A percentile compares a stretch with the other conserved stretches of the same genome.
These are phyloP conservation scores for Phaffia tasmanica DNA, from an alignment of 768 basidiomycete species.

Conservation along the genomic window DNA sequence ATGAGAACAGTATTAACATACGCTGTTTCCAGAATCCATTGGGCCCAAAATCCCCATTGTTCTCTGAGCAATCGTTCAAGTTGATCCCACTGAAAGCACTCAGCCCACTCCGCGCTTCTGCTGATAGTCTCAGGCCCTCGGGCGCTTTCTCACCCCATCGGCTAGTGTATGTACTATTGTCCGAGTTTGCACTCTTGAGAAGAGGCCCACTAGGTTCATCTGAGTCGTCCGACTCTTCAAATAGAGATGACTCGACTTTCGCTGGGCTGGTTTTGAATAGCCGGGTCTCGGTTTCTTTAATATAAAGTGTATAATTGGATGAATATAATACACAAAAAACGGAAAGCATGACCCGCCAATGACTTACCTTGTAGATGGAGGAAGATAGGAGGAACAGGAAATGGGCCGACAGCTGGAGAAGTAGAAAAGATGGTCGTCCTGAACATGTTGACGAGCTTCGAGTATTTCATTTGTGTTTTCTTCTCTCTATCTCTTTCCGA, in stretches of 20 bases:
- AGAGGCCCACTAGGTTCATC: constrained; percentile 3
- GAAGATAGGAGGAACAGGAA: constrained; percentile 22
- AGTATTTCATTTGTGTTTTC: not conserved
- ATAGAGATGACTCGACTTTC: no score
- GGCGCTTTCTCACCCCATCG: not conserved
- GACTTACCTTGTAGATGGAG: constrained; percentile 12
- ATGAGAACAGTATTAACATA: no score
- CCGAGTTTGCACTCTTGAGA: constrained; percentile 6
- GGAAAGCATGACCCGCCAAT: not conserved
- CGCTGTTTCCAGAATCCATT: no score
- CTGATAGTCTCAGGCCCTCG: not conserved
- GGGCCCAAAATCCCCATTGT: no score
- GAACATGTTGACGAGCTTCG: not conserved
- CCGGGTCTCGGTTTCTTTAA: constrained; percentile 18
- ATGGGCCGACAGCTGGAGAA: not conserved
- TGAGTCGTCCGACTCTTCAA: constrained; percentile 4
- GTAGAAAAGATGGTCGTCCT: constrained; percentile 19
- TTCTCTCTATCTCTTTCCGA: not conserved
- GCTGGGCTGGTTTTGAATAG: no score
- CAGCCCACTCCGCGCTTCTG: no score
- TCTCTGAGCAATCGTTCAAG: no score
- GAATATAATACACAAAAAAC: not conserved
- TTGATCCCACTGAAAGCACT: no score
- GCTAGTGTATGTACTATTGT: no score
- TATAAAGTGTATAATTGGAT: not conserved